Base-by-base conservation (phyloP, 768 basidiomycete genomes). In the Boletus pseudo-olivaceus region DNA sequence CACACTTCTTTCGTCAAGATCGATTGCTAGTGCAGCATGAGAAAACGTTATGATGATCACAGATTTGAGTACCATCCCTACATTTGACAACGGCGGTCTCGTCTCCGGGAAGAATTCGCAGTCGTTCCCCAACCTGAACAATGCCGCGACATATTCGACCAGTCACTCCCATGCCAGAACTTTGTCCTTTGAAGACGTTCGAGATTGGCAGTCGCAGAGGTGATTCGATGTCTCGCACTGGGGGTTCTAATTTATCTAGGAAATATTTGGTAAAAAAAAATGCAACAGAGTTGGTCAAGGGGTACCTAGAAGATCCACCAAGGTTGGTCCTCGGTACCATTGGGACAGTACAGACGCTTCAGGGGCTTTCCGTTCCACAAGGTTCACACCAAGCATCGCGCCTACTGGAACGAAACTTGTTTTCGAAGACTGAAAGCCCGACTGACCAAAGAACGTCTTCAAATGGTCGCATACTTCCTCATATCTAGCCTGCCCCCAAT, bases 111-210 rank as follows among this genome's bases (percentile, higher is more conserved):
- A 97, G 74, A 47, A 95, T 83, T 39, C 93, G 79, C 35, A 98
- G 62, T 38, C 82, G 78, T 73, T 98, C 95, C 2, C 97, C 96
- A 3, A 94, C 88, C 71, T 98, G 95, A 4, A 98, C 80, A 35
- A 98, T 76, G 6, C 97, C 97, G 40, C 87, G 84, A 62, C 86
- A 90, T 41, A 98, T 74, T 47, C 94, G 76, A 17, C 97, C 97
- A 23, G 87, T 82, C 0, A 98, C 83, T 0, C 85, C 89, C 5
- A 82, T 83, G 2, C 88, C 82, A 3, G 90, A 83, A 15, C 86
- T 83, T 64, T 88, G 87, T 4, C 90, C 89, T 70, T 87, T 95
- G 78, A 96, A 98, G 4, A 98, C 91, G 67, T 99, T 98, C 12
- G 93, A 89, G 20, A 98, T 82, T 0, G 97, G 97, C 42, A 98